Base-by-base conservation (phyloP, 352 stramenopile species). In the Pythium aristosporum region DNA sequence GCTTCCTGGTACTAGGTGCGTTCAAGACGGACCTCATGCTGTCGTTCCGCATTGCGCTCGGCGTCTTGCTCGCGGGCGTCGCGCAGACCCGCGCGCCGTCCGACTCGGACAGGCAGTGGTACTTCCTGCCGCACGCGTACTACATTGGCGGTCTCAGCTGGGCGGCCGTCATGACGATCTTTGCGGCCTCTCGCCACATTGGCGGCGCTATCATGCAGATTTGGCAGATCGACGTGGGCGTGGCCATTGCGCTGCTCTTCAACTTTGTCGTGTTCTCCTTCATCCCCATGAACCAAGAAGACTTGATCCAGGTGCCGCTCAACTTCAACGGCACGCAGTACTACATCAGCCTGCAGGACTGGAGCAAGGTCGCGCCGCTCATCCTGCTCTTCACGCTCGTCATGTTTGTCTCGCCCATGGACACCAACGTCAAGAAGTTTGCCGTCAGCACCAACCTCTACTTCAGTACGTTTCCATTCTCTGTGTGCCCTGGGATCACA, bases 381-480 rank as follows among this genome's bases (percentile, higher is more conserved):
- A 67, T 93, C n/a, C 62, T 86, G 44, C 50, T 69, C 16, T 93
- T 89, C 71, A 93, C 80, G 20, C 64, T 91, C 15, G 46, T 88
- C 15, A 72, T 91, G 32, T 62, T 91, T 28, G 56, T 91, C 9
- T 76, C 73, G 23, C 84, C 84, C 0, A 77, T 91, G 57, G 79
- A 83, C 68, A 39, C 62, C 16, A 93, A 89, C 37, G 78, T 87
- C 8, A 89, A 93, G 62, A 91, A 89, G 55, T 93, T 90, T 44
- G 80, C 82, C 13, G 73, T 91, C 13, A 81, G 79, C 59, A 89
- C 80, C 10, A 93, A 89, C 57, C 60, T 90, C 36, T 93, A 87
- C 67, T 91, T 91, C 74, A 83, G 81, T 90, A 65, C 46, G 62
- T 65, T 4, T 32, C 30, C 12, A 51, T 44, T 15, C 34, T 5